Evolutionary conservation across 2,329 filamentous ascomycete genomes (phyloP), one percentile per base, ranked within the genome.

Genomic region (Pleoardoris graminearum): DNA sequence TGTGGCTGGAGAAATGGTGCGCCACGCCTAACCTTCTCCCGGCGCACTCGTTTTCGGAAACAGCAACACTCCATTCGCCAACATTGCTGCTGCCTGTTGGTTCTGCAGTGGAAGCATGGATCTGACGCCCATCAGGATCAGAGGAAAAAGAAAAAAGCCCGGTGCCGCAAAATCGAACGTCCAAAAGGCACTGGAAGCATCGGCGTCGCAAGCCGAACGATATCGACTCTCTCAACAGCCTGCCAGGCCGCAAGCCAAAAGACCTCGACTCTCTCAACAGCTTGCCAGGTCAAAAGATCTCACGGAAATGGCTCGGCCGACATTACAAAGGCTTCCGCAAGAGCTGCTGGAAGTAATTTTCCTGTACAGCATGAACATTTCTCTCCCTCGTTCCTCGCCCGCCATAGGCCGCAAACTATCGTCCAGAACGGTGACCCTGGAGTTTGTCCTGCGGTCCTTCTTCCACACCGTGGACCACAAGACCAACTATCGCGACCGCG

Each of bases 281-380:
- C 32, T 16, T 17, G 36, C 35, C 17, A 67, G 55, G 53, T 14
- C 48, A 32, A 65, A 60, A 42, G 59, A 62, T 16, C 46, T 46
- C 27, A 30, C 41, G 19, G 39, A 52, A 19, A 47, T 62, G 51
- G 63, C 66, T 17, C 72, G 63, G 65, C 67, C 70, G 4, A 66
- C 66, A 0, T 65, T 73, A 14, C 61, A 70, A 57, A 66, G 63
- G 12, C 65, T 73, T 7, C 71, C 71, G 2, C 61, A 63, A 35
- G 71, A 73, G 51, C 51, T 73, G 7, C 60, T 73, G 14, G 69
- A 73, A 53, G 65, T 70, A 5, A 63, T 73, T 7, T 73, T 73
- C 36, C 59, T 73, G 7, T 50, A 70, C 47, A 70, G 66, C 52
- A 70, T 70, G 68, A 73, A 72, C 52, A 63, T 65, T 5, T 55